A percentile compares a stretch with the other conserved stretches of the same genome.
These are phyloP conservation scores for Sarocladium strictum DNA, from an alignment of 2,329 filamentous ascomycete genomes.

Conservation along the genomic window DNA sequence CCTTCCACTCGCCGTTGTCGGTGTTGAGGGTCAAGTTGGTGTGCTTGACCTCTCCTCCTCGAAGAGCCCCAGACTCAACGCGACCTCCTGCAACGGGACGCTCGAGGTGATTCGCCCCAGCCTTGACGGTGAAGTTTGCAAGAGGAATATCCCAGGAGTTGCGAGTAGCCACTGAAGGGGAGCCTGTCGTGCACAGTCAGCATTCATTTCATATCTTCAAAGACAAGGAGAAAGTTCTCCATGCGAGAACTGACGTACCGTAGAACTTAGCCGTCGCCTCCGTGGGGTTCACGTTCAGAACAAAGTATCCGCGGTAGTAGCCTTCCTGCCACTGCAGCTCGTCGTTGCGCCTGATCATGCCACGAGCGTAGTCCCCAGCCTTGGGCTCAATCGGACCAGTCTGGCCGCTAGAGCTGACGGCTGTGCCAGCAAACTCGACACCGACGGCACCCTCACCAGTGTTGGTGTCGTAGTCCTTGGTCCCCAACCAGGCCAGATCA, in stretches of 20 bases:
- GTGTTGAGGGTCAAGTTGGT: conserved; percentile 46
- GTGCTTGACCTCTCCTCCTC: conserved; percentile 34
- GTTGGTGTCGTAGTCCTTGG: conserved; percentile 42
- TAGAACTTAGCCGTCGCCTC: conserved; percentile 59
- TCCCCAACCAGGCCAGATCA: conserved; percentile 53
- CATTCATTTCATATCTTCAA: neutral
- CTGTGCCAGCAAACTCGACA: conserved; percentile 61
- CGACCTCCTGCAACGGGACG: conserved; percentile 34
- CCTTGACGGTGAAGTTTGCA: conserved; percentile 63
- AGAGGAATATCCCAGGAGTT: conserved; percentile 61
- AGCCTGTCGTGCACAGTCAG: conserved; percentile 16
- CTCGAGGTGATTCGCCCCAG: conserved; percentile 52
- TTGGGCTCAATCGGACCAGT: conserved; percentile 51
- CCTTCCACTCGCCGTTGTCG: conserved; percentile 18
- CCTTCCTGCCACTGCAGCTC: conserved; percentile 69
- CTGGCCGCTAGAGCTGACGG: conserved; percentile 55
- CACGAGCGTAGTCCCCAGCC: conserved; percentile 39
- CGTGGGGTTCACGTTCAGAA: conserved; percentile 52
- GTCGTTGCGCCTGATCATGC: conserved; percentile 44
- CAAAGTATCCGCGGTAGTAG: conserved; percentile 70
- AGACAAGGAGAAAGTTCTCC: neutral
- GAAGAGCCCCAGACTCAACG: conserved; percentile 50
- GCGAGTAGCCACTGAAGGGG: conserved; percentile 49
- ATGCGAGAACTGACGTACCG: conserved; percentile 31
- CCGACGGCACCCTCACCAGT: conserved; percentile 52